These are phyloP conservation scores for Penicillium ucsense DNA, from an alignment of 495 filamentous ascomycete genomes.

Conservation along the genomic window DNA sequence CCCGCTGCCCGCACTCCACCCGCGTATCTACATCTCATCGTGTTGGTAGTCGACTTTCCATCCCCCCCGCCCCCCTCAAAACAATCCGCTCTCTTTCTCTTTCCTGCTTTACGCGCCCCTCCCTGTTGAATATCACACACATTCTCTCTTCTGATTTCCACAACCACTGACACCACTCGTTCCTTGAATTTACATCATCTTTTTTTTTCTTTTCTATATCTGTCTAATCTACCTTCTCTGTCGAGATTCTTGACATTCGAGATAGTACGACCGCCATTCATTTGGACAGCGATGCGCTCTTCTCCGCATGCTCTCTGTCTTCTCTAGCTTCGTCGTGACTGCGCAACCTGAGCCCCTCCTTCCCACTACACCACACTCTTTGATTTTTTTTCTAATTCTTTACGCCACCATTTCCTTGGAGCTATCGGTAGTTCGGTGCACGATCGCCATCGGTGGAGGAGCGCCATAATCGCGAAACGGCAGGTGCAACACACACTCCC, in stretches of 20 bases:
- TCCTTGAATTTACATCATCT: slow-evolving; percentile 1
- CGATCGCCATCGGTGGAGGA: too few species aligned
- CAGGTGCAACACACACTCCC: slow-evolving; percentile 10
- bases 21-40: slow-evolving; percentile 4
- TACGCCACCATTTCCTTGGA: too few species aligned
- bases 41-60: background rate
- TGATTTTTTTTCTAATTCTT: too few species aligned
- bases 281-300: slow-evolving; percentile 2
- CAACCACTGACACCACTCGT: background rate
- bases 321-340: background rate
- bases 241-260: background rate
- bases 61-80: slow-evolving; percentile 15
- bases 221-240: background rate
- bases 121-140: background rate
- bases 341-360: slow-evolving; percentile 3
- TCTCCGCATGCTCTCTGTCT: background rate
- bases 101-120: background rate
- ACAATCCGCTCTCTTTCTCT: slow-evolving; percentile 10
- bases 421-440: too few species aligned
- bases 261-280: slow-evolving; percentile 6
- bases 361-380: background rate
- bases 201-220: background rate
- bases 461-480: background rate
- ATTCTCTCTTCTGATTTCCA: too few species aligned
- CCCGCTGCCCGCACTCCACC: background rate